Base-by-base conservation (phyloP, 495 filamentous ascomycete genomes). In the Podospora bellae-mahoneyi region DNA sequence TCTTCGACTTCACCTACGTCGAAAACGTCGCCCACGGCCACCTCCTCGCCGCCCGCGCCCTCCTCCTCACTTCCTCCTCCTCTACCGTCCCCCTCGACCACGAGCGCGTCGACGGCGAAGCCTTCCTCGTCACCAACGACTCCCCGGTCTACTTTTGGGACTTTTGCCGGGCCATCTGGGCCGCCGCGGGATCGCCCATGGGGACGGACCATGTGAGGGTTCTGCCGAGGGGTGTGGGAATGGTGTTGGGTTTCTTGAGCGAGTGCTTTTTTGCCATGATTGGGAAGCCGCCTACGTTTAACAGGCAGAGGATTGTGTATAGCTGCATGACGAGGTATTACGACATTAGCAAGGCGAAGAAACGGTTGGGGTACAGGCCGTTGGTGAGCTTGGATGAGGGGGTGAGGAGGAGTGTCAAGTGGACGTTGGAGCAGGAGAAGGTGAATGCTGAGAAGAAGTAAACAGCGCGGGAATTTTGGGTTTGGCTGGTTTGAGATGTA, bases 121-220 rank as follows among this genome's bases (percentile, higher is more conserved):
- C 91, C 26, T 99, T 98, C 86, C 87, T 97, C 77, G 89, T 99
- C 78, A 98, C 95, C 68, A 98, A 99, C 77, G 94, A 91, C 74
- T 83, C 85, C 64, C 95, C 95, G 0, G 83, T 96, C 26, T 97
- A 96, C 75, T 99, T 99, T 84, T 99, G 94, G 94, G 96, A 99
- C 75, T 90, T 94, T 73, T 85, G 88, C 48, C 89, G 92, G 54
- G 84, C 86, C 54, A 85, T 94, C 34, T 98, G 93, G 93, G 85
- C 83, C 5, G 82, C 88, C n/a, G 88, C 87, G 15, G 88, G 88
- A 53, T 85, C 84, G n/a, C 78, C 83, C 44, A 81, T 86, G 56
- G 85, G 89, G 60, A 85, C 88, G n/a, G 75, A 87, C 28, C 77
- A 90, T 76, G 87, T 93, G 20, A 91, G 89, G 87, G 81, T 83